Evolutionary conservation across 331 rosid genomes (phyloP), one percentile per base, ranked within the genome.

Genomic region (Malus hybrid): DNA sequence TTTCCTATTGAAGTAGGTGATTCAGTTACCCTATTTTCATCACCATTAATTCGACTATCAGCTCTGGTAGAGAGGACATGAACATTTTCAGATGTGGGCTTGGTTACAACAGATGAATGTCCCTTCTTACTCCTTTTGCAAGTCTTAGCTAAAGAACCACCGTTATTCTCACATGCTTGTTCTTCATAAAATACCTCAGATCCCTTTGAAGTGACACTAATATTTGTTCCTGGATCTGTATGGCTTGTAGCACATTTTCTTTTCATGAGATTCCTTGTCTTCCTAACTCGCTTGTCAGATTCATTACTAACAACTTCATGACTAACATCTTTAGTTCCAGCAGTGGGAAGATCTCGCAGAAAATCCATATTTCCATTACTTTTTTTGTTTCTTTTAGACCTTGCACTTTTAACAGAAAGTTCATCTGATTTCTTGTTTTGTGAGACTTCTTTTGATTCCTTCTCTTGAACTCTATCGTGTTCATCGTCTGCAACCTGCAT

Each of bases 401-500:
- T 50, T 57, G 69, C 33, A 61, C 72, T 76, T 67, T 65, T 76
- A 61, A 71, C 44, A 22, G 65, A 70, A 44, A 20, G 19, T 22
- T 62, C 66, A 54, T 77, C 77, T 77, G 20, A 56, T 67, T 81
- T 83, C 72, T 69, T 65, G 65, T 52, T 85, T 39, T 73, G 68
- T 13, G 67, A 67, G n/a, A 65, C 73, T 70, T 63, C 76, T 42
- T 72, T 76, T 24, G 79, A 64, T 56, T 80, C 81, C 64, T 77
- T 63, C 20, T 11, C 84, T 78, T 73, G 85, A 70, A 77, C 61
- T 68, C 79, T 83, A 66, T 69, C 80, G 55, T 61, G 16, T 24
- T 87, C 88, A n/a, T 65, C 31, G 54, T 85, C 84, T 74, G 72
- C 81, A 80, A 78, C 92, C 99, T 91, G 92, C 71, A 80, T 46